Percentiles rank a stretch among this genome's conserved stretches.
phyloP scores from a whole-genome alignment of 2,329 filamentous ascomycete species.

The Neofusicoccum ribis region DNA sequence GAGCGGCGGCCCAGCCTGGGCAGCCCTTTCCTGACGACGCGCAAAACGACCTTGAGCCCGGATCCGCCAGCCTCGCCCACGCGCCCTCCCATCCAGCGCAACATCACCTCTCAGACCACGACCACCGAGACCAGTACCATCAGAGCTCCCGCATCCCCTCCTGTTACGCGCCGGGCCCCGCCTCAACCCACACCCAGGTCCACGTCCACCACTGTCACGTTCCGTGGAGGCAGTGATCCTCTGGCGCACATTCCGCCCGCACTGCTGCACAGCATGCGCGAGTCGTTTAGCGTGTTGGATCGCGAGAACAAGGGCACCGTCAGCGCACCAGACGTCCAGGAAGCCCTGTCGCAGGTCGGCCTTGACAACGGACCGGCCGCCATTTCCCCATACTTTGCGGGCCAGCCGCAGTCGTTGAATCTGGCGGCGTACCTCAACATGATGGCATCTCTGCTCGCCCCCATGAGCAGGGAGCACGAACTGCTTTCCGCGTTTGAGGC shows the following conservation, averaged over 20 bases:
- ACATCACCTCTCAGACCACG: conserved; percentile 17
- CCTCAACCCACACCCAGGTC: conserved; percentile 28
- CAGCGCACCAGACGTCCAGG: conserved; percentile 77
- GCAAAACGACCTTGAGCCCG: conserved; percentile 27
- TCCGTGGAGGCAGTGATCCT: conserved; percentile 32
- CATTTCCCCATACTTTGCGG: conserved; percentile 80
- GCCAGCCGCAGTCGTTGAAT: conserved; percentile 70
- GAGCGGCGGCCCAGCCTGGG: conserved; percentile 33
- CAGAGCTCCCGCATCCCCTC: conserved; percentile 24
- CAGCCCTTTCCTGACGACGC: conserved; percentile 28
- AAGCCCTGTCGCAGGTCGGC: conserved; percentile 85
- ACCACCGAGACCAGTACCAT: conserved; percentile 14
- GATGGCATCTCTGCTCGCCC: conserved; percentile 70
- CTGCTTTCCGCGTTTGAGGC: conserved; percentile 88
- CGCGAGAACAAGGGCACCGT: conserved; percentile 83
- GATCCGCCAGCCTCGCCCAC: conserved; percentile 34
- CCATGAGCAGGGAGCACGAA: conserved; percentile 75
- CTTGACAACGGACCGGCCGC: conserved; percentile 71
- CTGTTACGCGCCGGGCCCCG: conserved; percentile 38
- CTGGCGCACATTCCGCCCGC: conserved; percentile 75
- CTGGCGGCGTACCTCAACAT: conserved; percentile 84
- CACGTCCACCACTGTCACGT: conserved; percentile 23
- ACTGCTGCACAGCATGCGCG: conserved; percentile 83
- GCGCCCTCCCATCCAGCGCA: conserved; percentile 29
- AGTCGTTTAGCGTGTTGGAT: conserved; percentile 92